These are phyloP conservation scores for Erythrophleum fordii DNA, from an alignment of 306 rosid genomes.

Conservation along the genomic window DNA sequence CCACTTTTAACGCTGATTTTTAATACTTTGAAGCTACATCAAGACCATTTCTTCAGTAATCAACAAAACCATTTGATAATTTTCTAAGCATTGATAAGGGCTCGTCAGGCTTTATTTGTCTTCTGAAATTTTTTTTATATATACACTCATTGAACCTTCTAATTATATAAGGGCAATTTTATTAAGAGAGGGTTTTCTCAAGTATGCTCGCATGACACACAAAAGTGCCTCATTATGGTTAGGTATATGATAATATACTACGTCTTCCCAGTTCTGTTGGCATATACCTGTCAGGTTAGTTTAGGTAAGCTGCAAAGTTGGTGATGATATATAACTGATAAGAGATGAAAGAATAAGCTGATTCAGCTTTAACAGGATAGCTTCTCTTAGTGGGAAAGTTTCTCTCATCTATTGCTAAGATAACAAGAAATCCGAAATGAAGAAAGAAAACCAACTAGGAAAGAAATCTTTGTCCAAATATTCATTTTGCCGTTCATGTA, in stretches of 20 bases:
- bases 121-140: too few species aligned
- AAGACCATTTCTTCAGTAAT: slow-evolving; percentile 34
- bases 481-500: too few species aligned
- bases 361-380: too few species aligned
- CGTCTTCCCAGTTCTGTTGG: background rate
- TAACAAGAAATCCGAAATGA: too few species aligned
- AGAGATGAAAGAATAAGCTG: background rate
- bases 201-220: background rate
- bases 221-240: background rate
- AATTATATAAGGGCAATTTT: too few species aligned
- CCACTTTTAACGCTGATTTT: slow-evolving; percentile 13
- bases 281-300: background rate
- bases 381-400: background rate
- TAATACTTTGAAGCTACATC: slow-evolving; percentile 67
- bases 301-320: background rate
- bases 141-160: too few species aligned
- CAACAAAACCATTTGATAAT: slow-evolving; percentile 30
- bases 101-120: too few species aligned
- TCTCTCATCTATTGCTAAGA: too few species aligned
- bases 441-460: too few species aligned
- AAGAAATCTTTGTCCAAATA: too few species aligned
- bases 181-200: too few species aligned
- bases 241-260: background rate
- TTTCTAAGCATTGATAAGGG: too few species aligned
- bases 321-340: background rate